Conservation (phyloP, 1,139 yeast genomes). For the Diutina catenulata region DNA sequence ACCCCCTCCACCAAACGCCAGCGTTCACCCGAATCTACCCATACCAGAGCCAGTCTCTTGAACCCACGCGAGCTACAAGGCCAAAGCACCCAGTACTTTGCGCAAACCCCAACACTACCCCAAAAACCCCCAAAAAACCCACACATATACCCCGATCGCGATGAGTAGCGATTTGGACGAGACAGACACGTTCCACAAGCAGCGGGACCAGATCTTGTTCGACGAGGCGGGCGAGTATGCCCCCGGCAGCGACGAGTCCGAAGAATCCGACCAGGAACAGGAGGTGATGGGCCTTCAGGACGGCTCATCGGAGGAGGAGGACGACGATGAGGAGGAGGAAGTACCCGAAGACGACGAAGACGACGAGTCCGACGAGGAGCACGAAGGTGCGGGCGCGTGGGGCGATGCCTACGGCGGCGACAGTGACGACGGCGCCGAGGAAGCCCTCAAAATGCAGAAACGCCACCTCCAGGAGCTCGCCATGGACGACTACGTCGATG, state of each 20-base stretch:
- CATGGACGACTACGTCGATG: conserved; percentile 77
- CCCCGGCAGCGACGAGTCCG: conserved; percentile 19
- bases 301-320: conserved; percentile 13
- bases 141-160: neutral
- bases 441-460: conserved; percentile 81
- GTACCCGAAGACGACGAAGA: conserved; percentile 32
- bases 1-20: too few species aligned
- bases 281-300: conserved; percentile 32
- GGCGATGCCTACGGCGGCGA: conserved; percentile 89
- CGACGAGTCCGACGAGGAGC: conserved; percentile 39
- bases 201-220: conserved; percentile 48
- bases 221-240: conserved; percentile 43
- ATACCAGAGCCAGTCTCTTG: too few species aligned
- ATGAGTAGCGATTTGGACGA: conserved; percentile 24
- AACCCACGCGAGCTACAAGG: too few species aligned
- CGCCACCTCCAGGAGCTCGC: conserved; percentile 71
- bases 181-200: conserved; percentile 62
- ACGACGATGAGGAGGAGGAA: conserved; percentile 16
- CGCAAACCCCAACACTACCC: too few species aligned
- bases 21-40: too few species aligned
- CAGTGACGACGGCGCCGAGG: conserved; percentile 66
- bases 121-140: too few species aligned
- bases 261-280: conserved; percentile 28
- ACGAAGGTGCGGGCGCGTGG: conserved; percentile 46
- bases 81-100: too few species aligned